phyloP scores from a whole-genome alignment of 139 green algal genomes.

The Chlorella sorokiniana region DNA sequence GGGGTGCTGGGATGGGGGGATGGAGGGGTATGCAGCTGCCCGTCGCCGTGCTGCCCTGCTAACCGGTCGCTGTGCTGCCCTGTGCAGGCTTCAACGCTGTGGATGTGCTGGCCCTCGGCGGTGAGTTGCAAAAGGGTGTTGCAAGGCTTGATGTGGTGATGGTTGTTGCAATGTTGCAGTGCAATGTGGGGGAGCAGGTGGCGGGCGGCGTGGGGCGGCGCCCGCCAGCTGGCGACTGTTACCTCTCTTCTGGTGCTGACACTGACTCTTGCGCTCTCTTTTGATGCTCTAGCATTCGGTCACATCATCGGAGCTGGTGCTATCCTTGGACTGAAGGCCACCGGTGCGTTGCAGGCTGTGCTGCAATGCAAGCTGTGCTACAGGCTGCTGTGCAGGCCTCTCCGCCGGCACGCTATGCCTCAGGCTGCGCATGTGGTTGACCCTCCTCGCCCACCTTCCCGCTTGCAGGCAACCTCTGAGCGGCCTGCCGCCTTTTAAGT shows the following conservation, averaged over 20 bases:
- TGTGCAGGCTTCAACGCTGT: slow-evolving; percentile 87
- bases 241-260: too few relatives aligned
- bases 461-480: slow-evolving; percentile 20
- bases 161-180: slow-evolving; percentile 83
- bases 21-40: neutral
- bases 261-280: too few relatives aligned
- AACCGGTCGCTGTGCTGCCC: neutral
- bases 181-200: slow-evolving; percentile 46
- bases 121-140: slow-evolving; percentile 24
- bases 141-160: slow-evolving; percentile 41
- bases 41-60: neutral
- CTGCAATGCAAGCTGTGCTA: neutral
- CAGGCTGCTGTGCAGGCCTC: too few relatives aligned
- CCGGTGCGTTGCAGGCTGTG: neutral
- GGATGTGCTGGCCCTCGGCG: slow-evolving; percentile 86
- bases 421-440: neutral
- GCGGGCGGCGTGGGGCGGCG: too few relatives aligned
- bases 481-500: neutral
- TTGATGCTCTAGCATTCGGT: too few relatives aligned
- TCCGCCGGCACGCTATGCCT: neutral
- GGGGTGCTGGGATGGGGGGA: neutral
- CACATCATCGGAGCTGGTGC: neutral
- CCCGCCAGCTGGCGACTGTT: too few relatives aligned
- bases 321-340: neutral
- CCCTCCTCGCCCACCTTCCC: neutral